Percentiles rank a stretch among this genome's conserved stretches.
These are phyloP conservation scores for Fusarium sp. DNA, from an alignment of 2,329 filamentous ascomycete genomes.

Conservation along the genomic window DNA sequence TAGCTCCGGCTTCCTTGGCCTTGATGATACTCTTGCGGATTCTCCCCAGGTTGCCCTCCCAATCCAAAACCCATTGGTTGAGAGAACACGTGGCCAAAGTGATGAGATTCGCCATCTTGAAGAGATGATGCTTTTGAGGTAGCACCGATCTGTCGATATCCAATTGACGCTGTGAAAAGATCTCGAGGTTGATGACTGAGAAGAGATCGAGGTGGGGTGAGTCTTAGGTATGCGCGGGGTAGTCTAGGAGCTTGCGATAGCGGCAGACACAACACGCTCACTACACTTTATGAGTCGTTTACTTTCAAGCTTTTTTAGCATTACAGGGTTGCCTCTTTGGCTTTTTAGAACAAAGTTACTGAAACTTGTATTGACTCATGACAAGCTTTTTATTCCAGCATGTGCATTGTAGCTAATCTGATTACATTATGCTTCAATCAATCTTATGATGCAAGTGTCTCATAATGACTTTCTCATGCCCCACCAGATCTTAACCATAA, in stretches of 20 bases:
- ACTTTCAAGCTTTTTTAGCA: too few relatives aligned
- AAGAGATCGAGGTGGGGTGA: conserved; percentile 15
- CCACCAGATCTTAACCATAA: not conserved
- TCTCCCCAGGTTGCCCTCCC: conserved; percentile 68
- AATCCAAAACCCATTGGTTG: conserved; percentile 52
- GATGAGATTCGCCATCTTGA: conserved; percentile 32
- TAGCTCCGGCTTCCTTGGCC: conserved; percentile 72
- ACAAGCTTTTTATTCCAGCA: too few relatives aligned
- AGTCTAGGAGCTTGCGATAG: conserved; percentile 24
- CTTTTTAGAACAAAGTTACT: too few relatives aligned
- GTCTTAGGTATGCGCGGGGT: conserved; percentile 30
- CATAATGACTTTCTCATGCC: conserved; percentile 6
- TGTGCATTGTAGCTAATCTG: too few relatives aligned
- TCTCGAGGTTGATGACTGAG: not conserved
- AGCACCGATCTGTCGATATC: too few relatives aligned
- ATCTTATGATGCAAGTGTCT: not conserved
- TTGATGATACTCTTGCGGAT: conserved; percentile 71
- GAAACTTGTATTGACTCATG: too few relatives aligned
- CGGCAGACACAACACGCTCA: not conserved
- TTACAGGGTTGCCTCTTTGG: too few relatives aligned
- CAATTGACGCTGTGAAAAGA: too few relatives aligned
- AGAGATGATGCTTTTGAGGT: not conserved
- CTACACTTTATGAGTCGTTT: too few relatives aligned
- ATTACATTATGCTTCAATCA: too few relatives aligned
- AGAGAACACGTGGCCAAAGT: conserved; percentile 53